phyloP scores from a whole-genome alignment of 2,329 filamentous ascomycete genomes.

The Talaromyces rugulosus region DNA sequence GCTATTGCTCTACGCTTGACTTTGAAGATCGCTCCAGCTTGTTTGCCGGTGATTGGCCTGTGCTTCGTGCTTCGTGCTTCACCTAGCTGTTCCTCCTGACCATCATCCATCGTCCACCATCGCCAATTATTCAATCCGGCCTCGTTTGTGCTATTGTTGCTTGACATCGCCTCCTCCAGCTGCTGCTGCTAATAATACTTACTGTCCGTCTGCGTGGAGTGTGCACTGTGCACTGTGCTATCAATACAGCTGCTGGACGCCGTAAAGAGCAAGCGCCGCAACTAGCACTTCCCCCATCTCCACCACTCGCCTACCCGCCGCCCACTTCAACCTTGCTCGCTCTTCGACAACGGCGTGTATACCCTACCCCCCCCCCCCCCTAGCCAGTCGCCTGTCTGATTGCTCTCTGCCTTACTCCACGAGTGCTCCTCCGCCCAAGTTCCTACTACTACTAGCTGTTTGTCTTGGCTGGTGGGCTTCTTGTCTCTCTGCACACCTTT shows the following conservation, averaged over 20 bases:
- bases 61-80: background rate
- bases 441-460: background rate
- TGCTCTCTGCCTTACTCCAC: slow-evolving; percentile 4
- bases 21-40: background rate
- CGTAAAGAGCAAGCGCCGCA: slow-evolving; percentile 23
- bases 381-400: background rate
- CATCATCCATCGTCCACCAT: background rate
- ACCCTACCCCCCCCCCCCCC: slow-evolving; percentile 1
- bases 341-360: slow-evolving; percentile 9
- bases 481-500: slow-evolving; percentile 2
- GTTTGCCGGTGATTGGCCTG: background rate
- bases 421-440: too few relatives aligned
- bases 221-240: background rate
- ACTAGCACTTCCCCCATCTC: slow-evolving; percentile 1
- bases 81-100: background rate
- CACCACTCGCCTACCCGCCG: slow-evolving; percentile 18
- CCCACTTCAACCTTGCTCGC: slow-evolving; percentile 14
- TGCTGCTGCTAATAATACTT: too few relatives aligned
- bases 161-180: background rate
- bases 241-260: slow-evolving; percentile 16
- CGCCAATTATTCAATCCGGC: background rate
- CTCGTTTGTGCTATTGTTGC: too few relatives aligned
- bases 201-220: too few relatives aligned
- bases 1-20: background rate
- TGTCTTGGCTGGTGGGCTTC: background rate